Conservation (phyloP, 192 early-diverging fungal genomes). For the Dimargaris cristalligena region DNA sequence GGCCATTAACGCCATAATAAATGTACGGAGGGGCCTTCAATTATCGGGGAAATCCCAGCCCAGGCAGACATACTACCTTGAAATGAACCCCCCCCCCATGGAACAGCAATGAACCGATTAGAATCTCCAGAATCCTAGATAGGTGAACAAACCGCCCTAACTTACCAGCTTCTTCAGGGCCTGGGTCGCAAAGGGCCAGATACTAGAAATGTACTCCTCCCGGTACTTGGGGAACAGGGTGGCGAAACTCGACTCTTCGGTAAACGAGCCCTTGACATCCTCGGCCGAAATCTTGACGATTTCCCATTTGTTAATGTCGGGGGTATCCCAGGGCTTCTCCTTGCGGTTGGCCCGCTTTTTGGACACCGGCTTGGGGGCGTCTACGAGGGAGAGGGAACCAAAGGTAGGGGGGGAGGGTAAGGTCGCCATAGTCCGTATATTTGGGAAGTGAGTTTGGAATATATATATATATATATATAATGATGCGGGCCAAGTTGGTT, state of each 20-base stretch:
- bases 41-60: not conserved
- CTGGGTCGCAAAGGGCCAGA: conserved; percentile 77
- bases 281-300: conserved; percentile 72
- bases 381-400: too few species aligned
- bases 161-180: conserved; percentile 55
- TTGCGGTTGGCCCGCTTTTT: too few species aligned
- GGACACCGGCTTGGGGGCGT: too few species aligned
- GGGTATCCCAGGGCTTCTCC: conserved; percentile 24
- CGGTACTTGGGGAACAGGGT: conserved; percentile 97
- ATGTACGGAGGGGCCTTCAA: not conserved
- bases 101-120: too few species aligned
- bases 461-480: too few species aligned
- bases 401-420: too few species aligned
- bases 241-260: conserved; percentile 93
- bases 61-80: not conserved
- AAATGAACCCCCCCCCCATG: not conserved
- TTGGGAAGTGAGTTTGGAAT: too few species aligned
- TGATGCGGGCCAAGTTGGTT: too few species aligned
- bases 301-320: conserved; percentile 88
- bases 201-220: conserved; percentile 79
- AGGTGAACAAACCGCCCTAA: too few species aligned
- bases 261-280: conserved; percentile 48
- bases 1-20: not conserved
- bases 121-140: too few species aligned
- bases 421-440: too few species aligned